These are phyloP conservation scores for Clavispora carvajalis DNA, from an alignment of 805 yeast species.

Conservation along the genomic window DNA sequence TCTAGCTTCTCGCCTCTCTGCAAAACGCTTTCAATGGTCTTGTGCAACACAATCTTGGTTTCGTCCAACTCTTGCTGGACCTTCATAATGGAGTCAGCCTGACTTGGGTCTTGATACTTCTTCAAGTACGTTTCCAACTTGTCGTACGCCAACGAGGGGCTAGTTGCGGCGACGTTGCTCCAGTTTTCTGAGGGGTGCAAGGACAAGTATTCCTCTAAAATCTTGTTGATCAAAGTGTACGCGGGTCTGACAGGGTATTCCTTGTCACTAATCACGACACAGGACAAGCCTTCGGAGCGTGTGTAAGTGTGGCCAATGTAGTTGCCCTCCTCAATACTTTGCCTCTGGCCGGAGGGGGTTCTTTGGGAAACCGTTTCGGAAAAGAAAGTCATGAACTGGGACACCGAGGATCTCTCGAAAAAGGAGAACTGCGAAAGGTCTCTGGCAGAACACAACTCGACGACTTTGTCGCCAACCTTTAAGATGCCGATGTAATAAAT, in stretches of 20 bases:
- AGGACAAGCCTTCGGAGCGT: conserved; percentile 85
- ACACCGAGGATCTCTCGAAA: conserved; percentile 76
- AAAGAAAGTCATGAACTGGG: conserved; percentile 93
- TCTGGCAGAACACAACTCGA: conserved; percentile 74
- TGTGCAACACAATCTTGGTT: conserved; percentile 92
- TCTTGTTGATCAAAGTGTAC: conserved; percentile 83
- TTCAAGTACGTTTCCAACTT: conserved; percentile 64
- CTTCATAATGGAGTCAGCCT: conserved; percentile 94
- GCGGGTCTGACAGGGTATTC: conserved; percentile 98
- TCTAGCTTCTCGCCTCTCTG: conserved; percentile 97
- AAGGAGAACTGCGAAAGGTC: conserved; percentile 84
- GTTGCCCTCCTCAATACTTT: conserved; percentile 85
- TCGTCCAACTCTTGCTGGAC: conserved; percentile 98
- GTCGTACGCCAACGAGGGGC: conserved; percentile 45
- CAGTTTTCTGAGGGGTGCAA: conserved; percentile 75
- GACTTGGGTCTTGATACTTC: conserved; percentile 93
- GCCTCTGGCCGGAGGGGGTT: conserved; percentile 87
- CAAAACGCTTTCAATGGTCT: conserved; percentile 88
- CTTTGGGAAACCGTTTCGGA: conserved; percentile 85
- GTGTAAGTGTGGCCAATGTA: conserved; percentile 91
- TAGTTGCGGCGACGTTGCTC: conserved; percentile 44
- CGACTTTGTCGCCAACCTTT: conserved; percentile 60
- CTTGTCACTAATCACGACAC: conserved; percentile 87
- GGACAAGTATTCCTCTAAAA: conserved; percentile 83
- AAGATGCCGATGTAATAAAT: conserved; percentile 85